A percentile compares a stretch with the other conserved stretches of the same genome.
Conservation (phyloP, 2,329 filamentous ascomycete species). For the Alternaria conjuncta region DNA sequence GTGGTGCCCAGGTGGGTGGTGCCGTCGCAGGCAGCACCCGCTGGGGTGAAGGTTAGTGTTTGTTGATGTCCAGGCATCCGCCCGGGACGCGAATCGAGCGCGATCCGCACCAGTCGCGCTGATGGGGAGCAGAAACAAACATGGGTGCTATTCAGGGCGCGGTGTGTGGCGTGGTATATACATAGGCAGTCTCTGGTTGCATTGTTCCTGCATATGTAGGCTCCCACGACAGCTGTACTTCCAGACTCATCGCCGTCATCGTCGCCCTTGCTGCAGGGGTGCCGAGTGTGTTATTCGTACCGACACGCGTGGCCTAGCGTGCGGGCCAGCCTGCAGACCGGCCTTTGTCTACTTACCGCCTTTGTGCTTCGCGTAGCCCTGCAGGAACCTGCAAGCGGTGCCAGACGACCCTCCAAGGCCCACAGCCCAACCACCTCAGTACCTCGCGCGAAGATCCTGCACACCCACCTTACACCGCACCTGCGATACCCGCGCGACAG, state of each 20-base stretch:
- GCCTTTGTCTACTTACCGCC: constrained; percentile 9
- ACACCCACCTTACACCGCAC: constrained; percentile 18
- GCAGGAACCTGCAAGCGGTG: constrained; percentile 9
- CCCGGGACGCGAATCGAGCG: not conserved
- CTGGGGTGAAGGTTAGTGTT: constrained; percentile 2
- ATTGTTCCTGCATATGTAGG: not conserved
- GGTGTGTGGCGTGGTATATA: not conserved
- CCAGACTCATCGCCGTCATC: not conserved
- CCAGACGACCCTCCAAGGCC: constrained; percentile 9
- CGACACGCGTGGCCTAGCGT: constrained; percentile 8
- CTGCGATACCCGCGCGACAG: constrained; percentile 22
- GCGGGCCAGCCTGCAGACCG: constrained; percentile 9
- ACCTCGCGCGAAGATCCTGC: constrained; percentile 13
- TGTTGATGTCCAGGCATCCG: constrained; percentile 12
- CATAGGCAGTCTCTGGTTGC: not conserved
- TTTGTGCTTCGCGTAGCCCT: constrained; percentile 9
- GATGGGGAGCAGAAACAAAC: not conserved
- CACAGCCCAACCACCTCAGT: constrained; percentile 11
- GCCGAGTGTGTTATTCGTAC: not conserved
- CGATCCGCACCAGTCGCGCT: not conserved
- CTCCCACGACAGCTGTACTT: not conserved
- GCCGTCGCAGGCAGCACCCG: constrained; percentile 2
- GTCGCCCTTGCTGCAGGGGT: not conserved
- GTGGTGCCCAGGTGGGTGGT: not conserved
- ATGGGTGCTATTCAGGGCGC: not conserved